Conservation (phyloP, 495 filamentous ascomycete genomes). For the Astrothelium macrocarpum region DNA sequence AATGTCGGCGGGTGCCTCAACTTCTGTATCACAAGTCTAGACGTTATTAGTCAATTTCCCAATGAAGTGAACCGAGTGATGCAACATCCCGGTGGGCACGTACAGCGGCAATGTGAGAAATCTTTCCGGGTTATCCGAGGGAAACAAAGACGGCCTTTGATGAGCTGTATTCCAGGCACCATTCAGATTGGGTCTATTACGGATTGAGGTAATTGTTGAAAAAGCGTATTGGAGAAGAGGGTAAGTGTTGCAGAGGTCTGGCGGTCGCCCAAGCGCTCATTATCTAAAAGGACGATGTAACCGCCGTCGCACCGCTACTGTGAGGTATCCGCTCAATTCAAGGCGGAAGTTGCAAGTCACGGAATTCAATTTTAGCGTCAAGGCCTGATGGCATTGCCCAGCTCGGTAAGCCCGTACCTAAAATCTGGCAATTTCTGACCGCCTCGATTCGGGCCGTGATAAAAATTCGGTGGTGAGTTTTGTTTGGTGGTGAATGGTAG, state of each 20-base stretch:
- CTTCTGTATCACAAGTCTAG: not conserved
- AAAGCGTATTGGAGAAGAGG: not conserved
- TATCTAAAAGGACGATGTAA: not conserved
- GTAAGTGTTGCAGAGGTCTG: not conserved
- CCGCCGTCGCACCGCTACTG: not conserved
- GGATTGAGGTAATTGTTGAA: not conserved
- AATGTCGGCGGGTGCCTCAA: not conserved
- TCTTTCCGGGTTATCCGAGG: not conserved
- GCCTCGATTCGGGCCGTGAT: not conserved
- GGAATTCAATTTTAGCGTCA: not conserved
- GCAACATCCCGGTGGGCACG: not conserved
- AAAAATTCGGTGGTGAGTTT: not conserved
- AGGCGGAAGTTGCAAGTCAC: not conserved
- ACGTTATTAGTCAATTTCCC: not conserved
- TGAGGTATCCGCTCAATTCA: not conserved
- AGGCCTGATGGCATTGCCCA: not conserved
- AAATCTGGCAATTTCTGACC: not conserved
- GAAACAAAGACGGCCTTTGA: not conserved
- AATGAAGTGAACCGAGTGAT: not conserved
- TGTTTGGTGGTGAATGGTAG: not conserved
- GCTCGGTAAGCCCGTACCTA: not conserved
- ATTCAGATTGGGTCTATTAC: not conserved
- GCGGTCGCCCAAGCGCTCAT: not conserved
- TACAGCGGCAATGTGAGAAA: not conserved
- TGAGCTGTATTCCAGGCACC: not conserved